Percentiles rank a stretch among this genome's conserved stretches.
These are phyloP conservation scores for Pythium biforme DNA, from an alignment of 352 stramenopile genomes.

Conservation along the genomic window DNA sequence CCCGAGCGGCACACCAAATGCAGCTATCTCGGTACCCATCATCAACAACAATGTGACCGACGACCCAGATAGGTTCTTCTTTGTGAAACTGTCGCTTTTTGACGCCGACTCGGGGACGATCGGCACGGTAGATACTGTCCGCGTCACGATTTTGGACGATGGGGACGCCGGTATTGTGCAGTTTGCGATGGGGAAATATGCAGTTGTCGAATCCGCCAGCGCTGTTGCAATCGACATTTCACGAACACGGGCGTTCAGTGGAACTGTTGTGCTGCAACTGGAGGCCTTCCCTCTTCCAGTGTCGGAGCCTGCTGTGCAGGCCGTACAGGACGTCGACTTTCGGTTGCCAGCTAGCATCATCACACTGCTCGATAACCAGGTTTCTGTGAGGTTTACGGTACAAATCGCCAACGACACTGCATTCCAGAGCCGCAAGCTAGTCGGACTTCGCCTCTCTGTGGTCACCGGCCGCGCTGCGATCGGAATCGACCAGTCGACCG, in stretches of 20 bases:
- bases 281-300: constrained; percentile 16
- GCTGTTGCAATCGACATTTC: constrained; percentile 28
- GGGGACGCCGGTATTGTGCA: constrained; percentile 43
- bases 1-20: constrained; percentile 17
- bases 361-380: constrained; percentile 30
- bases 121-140: constrained; percentile 19
- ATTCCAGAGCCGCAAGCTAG: constrained; percentile 43
- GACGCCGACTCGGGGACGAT: constrained; percentile 31
- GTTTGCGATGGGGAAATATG: constrained; percentile 32
- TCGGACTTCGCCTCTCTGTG: constrained; percentile 33
- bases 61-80: constrained; percentile 50
- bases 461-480: constrained; percentile 29
- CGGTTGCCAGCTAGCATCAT: constrained; percentile 16
- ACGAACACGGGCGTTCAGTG: constrained; percentile 33
- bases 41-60: constrained; percentile 53
- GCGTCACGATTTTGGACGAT: constrained; percentile 46
- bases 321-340: constrained; percentile 36
- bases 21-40: constrained; percentile 34
- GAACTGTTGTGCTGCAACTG: constrained; percentile 22
- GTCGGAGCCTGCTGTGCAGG: neutral
- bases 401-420: constrained; percentile 43
- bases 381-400: constrained; percentile 16
- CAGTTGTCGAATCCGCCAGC: constrained; percentile 28
- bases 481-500: constrained; percentile 2
- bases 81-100: constrained; percentile 30